phyloP scores from a whole-genome alignment of 1,284 basidiomycete genomes.

The Leccinum pachyderme region DNA sequence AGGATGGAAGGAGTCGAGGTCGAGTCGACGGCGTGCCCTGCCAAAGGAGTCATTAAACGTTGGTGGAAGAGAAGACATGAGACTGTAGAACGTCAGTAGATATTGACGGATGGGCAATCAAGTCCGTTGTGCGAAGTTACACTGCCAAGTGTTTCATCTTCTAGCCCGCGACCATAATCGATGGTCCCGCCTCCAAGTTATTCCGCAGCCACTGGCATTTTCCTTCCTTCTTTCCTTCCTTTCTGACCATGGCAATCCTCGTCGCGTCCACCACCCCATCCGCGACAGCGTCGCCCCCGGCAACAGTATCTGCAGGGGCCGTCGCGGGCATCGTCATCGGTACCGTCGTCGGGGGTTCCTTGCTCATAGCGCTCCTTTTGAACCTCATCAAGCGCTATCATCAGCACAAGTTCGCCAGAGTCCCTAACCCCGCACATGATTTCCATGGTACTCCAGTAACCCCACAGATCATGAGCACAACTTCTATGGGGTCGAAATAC shows the following conservation, averaged over 20 bases:
- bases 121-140: conserved; percentile 18
- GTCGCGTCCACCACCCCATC: conserved; percentile 9
- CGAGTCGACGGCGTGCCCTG: conserved; percentile 64
- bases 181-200: background rate
- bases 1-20: conserved; percentile 33
- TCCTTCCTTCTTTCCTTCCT: background rate
- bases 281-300: background rate
- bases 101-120: background rate
- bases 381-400: conserved; percentile 16
- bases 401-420: conserved; percentile 17
- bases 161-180: conserved; percentile 1
- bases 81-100: too few relatives aligned
- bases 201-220: background rate
- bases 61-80: conserved; percentile 47
- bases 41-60: conserved; percentile 47
- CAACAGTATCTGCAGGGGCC: conserved; percentile 7
- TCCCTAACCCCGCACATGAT: conserved; percentile 16
- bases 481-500: background rate
- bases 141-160: background rate
- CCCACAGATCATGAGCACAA: background rate
- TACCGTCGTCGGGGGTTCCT: conserved; percentile 11
- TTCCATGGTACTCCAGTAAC: background rate
- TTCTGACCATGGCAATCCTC: conserved; percentile 12
- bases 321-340: conserved; percentile 28
- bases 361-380: conserved; percentile 17